A percentile compares a stretch with the other conserved stretches of the same genome.
Evolutionary conservation across 2,329 filamentous ascomycete species (phyloP).

Genomic region (Trichoderma polysporum): DNA sequence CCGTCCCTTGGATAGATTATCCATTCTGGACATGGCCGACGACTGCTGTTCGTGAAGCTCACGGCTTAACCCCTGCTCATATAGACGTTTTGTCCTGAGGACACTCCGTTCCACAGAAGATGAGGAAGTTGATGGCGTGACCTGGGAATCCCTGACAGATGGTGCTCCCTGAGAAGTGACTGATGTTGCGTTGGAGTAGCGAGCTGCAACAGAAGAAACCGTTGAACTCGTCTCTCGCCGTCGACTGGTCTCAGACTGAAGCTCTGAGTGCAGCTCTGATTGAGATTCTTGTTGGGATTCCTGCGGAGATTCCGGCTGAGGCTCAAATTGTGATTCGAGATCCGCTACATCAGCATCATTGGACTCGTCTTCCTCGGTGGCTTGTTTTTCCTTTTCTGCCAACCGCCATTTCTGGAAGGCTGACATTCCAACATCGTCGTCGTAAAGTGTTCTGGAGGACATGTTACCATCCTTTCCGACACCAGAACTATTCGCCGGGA

Average conservation of each 20-base stretch:
- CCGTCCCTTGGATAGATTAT: constrained; percentile 70
- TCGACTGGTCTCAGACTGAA: constrained; percentile 63
- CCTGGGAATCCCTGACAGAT: constrained; percentile 52
- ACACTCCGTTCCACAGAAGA: constrained; percentile 60
- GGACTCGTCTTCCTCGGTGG: constrained; percentile 40
- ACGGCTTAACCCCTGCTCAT: constrained; percentile 78
- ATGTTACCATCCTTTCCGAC: constrained; percentile 50
- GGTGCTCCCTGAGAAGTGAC: constrained; percentile 66
- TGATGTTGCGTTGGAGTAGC: constrained; percentile 85
- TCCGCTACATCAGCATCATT: constrained; percentile 36
- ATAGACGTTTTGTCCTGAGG: constrained; percentile 72
- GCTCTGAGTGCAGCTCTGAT: constrained; percentile 37
- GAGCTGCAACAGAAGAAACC: constrained; percentile 62
- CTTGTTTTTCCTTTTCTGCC: constrained; percentile 57
- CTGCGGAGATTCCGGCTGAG: constrained; percentile 45
- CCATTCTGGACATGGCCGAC: constrained; percentile 74
- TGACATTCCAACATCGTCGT: constrained; percentile 80
- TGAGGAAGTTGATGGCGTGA: constrained; percentile 39
- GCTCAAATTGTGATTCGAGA: constrained; percentile 13
- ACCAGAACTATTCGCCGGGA: constrained; percentile 54
- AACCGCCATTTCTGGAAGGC: constrained; percentile 76
- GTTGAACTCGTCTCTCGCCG: constrained; percentile 87
- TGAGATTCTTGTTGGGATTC: constrained; percentile 2
- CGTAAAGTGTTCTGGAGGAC: constrained; percentile 73
- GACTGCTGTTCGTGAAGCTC: constrained; percentile 78